These are phyloP conservation scores for Claviceps citrina DNA, from an alignment of 2,329 filamentous ascomycete genomes.

Conservation along the genomic window DNA sequence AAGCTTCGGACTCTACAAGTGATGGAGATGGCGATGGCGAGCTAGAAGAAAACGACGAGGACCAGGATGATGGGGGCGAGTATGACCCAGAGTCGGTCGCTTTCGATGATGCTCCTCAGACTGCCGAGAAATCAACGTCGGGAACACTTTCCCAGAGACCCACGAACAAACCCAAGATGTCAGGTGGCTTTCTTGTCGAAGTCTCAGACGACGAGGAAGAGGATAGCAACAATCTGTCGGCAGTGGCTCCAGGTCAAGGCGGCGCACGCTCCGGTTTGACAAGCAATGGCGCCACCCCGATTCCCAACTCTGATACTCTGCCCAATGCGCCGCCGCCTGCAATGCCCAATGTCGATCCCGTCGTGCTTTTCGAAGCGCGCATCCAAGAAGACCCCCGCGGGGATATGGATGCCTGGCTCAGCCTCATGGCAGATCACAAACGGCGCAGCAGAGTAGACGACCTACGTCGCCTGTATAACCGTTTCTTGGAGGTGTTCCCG, in stretches of 20 bases:
- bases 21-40: constrained; percentile 30
- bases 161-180: constrained; percentile 39
- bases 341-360: constrained; percentile 43
- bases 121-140: constrained; percentile 15
- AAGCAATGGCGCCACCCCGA: constrained; percentile 10
- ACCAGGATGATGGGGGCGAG: constrained; percentile 38
- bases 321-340: constrained; percentile 20
- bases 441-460: constrained; percentile 70
- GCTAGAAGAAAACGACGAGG: constrained; percentile 35
- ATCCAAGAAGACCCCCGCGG: constrained; percentile 86
- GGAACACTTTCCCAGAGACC: constrained; percentile 15
- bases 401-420: constrained; percentile 82
- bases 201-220: constrained; percentile 44
- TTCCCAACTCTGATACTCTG: constrained; percentile 12
- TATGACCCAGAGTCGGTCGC: constrained; percentile 44
- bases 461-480: constrained; percentile 63
- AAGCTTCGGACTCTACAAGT: constrained; percentile 32
- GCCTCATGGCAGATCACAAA: constrained; percentile 71
- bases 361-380: constrained; percentile 74
- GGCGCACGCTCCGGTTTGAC: constrained; percentile 8
- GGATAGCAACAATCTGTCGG: constrained; percentile 11
- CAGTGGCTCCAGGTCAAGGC: neutral
- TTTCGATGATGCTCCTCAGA: constrained; percentile 26
- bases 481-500: constrained; percentile 79
- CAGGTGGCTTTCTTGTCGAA: constrained; percentile 44